Evolutionary conservation across 768 basidiomycete species (phyloP).

Genomic region (Xerocomellus intermedius): DNA sequence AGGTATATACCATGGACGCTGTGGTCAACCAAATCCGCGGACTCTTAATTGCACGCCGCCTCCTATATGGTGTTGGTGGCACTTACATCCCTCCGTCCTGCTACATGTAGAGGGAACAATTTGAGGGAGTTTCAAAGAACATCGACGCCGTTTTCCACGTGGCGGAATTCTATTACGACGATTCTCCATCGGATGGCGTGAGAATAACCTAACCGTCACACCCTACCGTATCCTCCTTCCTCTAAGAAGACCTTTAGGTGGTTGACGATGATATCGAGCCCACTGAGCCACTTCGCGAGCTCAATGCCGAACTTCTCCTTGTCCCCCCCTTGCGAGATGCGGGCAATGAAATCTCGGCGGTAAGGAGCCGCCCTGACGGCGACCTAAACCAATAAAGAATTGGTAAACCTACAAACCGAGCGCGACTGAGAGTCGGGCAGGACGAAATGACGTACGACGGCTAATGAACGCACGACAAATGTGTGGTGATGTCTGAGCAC

Average conservation of each 20-base stretch:
- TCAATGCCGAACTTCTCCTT: slow-evolving; percentile 56
- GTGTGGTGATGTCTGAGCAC: slow-evolving; percentile 66
- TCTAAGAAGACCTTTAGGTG: slow-evolving; percentile 55
- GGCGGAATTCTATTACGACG: slow-evolving; percentile 19
- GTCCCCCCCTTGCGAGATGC: slow-evolving; percentile 63
- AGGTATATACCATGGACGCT: slow-evolving; percentile 4
- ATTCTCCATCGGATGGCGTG: slow-evolving; percentile 20
- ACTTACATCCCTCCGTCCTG: neutral
- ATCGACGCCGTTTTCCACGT: slow-evolving; percentile 1
- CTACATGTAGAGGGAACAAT: slow-evolving; percentile 1
- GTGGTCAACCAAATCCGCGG: slow-evolving; percentile 17
- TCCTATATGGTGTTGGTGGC: slow-evolving; percentile 10
- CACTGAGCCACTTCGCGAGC: slow-evolving; percentile 60
- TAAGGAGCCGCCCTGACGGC: slow-evolving; percentile 63
- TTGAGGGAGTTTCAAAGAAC: neutral
- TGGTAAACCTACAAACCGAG: neutral
- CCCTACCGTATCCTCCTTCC: slow-evolving; percentile 55
- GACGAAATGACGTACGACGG: slow-evolving; percentile 25
- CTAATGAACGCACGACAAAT: slow-evolving; percentile 59
- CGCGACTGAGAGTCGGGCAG: neutral
- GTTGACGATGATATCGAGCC: slow-evolving; percentile 53
- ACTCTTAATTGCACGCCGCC: slow-evolving; percentile 11
- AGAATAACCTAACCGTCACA: slow-evolving; percentile 32
- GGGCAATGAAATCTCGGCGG: slow-evolving; percentile 60
- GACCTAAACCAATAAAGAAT: slow-evolving; percentile 35